Evolutionary conservation across 23 red algal genomes (phyloP).

Genomic region (Gracilaria domingensis): DNA sequence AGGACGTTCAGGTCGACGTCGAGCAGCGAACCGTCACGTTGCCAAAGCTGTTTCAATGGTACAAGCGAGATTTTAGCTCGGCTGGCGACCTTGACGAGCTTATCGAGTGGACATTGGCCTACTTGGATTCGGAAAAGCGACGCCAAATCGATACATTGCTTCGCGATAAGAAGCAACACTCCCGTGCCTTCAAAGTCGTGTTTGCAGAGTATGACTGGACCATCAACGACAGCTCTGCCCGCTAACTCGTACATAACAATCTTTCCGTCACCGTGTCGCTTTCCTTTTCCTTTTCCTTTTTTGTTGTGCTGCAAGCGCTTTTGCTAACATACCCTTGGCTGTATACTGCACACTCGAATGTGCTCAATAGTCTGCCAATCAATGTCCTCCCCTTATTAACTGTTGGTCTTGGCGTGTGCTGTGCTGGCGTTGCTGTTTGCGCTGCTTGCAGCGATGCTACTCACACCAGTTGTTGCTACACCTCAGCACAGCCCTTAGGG

Average conservation of each 20-base stretch:
- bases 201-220: slow-evolving; percentile 78
- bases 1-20: slow-evolving; percentile 56
- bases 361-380: not conserved
- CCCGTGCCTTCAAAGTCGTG: slow-evolving; percentile 30
- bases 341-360: no score
- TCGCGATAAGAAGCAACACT: slow-evolving; percentile 20
- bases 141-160: slow-evolving; percentile 2
- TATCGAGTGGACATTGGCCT: slow-evolving; percentile 55
- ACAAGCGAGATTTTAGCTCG: slow-evolving; percentile 70
- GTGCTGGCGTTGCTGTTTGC: no score
- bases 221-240: slow-evolving; percentile 51
- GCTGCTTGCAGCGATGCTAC: no score
- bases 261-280: not conserved
- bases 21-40: slow-evolving; percentile 50
- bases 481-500: no score
- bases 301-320: not conserved
- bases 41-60: slow-evolving; percentile 89
- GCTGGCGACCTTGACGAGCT: slow-evolving; percentile 25
- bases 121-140: slow-evolving; percentile 33
- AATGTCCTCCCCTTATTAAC: no score
- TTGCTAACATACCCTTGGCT: no score
- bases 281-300: not conserved
- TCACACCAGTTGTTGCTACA: no score
- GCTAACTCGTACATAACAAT: not conserved
- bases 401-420: no score